These are phyloP conservation scores for Ustilago cynodontis DNA, from an alignment of 1,284 basidiomycete species.

Conservation along the genomic window DNA sequence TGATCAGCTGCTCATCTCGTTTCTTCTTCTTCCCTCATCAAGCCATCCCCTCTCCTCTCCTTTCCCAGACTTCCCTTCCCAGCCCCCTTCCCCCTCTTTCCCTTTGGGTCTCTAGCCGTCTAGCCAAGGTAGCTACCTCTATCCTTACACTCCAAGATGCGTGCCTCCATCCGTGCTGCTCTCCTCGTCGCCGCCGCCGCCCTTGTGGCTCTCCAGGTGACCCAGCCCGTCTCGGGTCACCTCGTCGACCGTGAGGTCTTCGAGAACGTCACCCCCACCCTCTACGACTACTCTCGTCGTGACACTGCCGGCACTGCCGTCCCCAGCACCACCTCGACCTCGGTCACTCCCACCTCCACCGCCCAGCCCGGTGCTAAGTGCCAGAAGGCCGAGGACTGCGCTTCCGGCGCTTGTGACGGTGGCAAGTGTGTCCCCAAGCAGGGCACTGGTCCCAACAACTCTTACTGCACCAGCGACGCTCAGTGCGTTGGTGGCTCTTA, in stretches of 20 bases:
- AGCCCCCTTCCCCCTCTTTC: constrained; percentile 9
- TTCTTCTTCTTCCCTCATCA: constrained; percentile 14
- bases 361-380: constrained; percentile 9
- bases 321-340: constrained; percentile 11
- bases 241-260: constrained; percentile 46
- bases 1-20: constrained; percentile 3
- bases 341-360: constrained; percentile 14
- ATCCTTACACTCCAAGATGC: constrained; percentile 29
- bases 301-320: constrained; percentile 19
- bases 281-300: constrained; percentile 43
- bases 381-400: constrained; percentile 33
- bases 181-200: constrained; percentile 34
- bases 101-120: constrained; percentile 23
- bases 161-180: constrained; percentile 40
- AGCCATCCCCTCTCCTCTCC: constrained; percentile 36
- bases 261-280: constrained; percentile 39
- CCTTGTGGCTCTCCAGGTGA: constrained; percentile 44
- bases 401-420: constrained; percentile 24
- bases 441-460: constrained; percentile 22
- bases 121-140: constrained; percentile 46
- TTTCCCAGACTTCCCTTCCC: constrained; percentile 7
- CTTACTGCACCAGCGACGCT: constrained; percentile 31
- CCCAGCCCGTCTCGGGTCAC: constrained; percentile 44
- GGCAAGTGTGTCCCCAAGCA: constrained; percentile 35
- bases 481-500: constrained; percentile 31